A percentile compares a stretch with the other conserved stretches of the same genome.
These are phyloP conservation scores for Panaeolus papilionaceus DNA, from an alignment of 768 basidiomycete species.

Conservation along the genomic window DNA sequence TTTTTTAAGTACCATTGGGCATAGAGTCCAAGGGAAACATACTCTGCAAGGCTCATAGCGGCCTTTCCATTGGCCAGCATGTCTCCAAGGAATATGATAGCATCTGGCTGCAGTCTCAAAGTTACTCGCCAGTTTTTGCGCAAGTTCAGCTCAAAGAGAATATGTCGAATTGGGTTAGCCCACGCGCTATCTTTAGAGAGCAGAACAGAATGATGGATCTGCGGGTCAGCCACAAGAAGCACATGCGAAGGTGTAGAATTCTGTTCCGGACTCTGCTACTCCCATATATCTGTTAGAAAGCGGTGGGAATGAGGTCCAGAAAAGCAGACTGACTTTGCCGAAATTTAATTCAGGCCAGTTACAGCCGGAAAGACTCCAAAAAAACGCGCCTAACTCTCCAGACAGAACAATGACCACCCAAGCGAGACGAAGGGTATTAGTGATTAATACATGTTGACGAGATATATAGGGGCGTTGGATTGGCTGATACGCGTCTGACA, in stretches of 20 bases:
- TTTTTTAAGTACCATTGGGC: slow-evolving; percentile 2
- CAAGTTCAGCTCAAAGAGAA: slow-evolving; percentile 62
- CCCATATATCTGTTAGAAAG: slow-evolving; percentile 11
- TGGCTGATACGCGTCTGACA: slow-evolving; percentile 5
- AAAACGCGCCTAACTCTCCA: slow-evolving; percentile 68
- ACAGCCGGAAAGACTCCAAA: slow-evolving; percentile 63
- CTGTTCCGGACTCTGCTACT: slow-evolving; percentile 18
- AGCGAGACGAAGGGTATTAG: slow-evolving; percentile 52
- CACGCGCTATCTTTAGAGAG: slow-evolving; percentile 47
- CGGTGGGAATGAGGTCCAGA: slow-evolving; percentile 6
- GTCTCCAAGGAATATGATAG: slow-evolving; percentile 80
- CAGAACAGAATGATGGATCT: slow-evolving; percentile 53
- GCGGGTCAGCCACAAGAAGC: slow-evolving; percentile 74
- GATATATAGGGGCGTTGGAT: not conserved
- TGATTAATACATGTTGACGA: slow-evolving; percentile 24
- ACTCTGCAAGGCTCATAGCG: slow-evolving; percentile 52
- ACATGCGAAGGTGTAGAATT: slow-evolving; percentile 50
- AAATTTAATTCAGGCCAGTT: slow-evolving; percentile 58
- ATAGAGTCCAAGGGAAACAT: slow-evolving; percentile 24
- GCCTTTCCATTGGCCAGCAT: slow-evolving; percentile 72
- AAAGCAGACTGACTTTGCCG: slow-evolving; percentile 29
- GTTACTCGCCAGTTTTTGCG: slow-evolving; percentile 75
- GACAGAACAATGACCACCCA: slow-evolving; percentile 67
- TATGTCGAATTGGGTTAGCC: slow-evolving; percentile 45
- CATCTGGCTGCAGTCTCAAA: slow-evolving; percentile 61